Percentiles rank a stretch among this genome's conserved stretches.
phyloP scores from a whole-genome alignment of 2,329 filamentous ascomycete genomes.

The Colletotrichum liriopes region DNA sequence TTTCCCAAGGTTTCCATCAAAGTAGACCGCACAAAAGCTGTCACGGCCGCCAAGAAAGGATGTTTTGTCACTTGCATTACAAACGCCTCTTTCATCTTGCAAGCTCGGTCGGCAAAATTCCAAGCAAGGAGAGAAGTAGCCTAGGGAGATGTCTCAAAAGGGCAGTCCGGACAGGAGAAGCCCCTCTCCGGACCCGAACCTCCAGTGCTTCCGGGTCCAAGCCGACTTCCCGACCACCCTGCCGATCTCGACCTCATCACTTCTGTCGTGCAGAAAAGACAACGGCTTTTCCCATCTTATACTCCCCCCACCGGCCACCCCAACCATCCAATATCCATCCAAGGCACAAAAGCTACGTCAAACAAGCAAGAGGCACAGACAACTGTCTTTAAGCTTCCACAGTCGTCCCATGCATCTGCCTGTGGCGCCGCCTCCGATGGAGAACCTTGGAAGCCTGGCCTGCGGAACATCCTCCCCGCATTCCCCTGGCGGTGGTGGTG shows the following conservation, averaged over 20 bases:
- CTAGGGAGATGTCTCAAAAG: conserved; percentile 7
- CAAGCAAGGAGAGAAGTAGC: conserved; percentile 6
- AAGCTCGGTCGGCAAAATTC: not conserved
- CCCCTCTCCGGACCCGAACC: conserved; percentile 34
- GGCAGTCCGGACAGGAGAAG: conserved; percentile 19
- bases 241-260: conserved; percentile 3
- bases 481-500: not conserved
- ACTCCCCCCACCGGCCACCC: not conserved
- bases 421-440: conserved; percentile 2
- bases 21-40: conserved; percentile 24
- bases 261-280: not conserved
- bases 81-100: conserved; percentile 5
- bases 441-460: conserved; percentile 11
- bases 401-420: conserved; percentile 11
- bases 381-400: conserved; percentile 15
- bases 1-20: conserved; percentile 32
- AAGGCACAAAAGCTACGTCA: conserved; percentile 17
- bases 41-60: conserved; percentile 28
- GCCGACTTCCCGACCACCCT: conserved; percentile 13
- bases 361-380: conserved; percentile 3
- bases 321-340: conserved; percentile 4
- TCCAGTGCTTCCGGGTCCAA: conserved; percentile 11
- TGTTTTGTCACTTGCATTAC: conserved; percentile 17
- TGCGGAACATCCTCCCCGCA: conserved; percentile 14
- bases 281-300: conserved; percentile 1